Evolutionary conservation across 805 yeast species (phyloP).

Genomic region (Hanseniaspora occidentalis): DNA sequence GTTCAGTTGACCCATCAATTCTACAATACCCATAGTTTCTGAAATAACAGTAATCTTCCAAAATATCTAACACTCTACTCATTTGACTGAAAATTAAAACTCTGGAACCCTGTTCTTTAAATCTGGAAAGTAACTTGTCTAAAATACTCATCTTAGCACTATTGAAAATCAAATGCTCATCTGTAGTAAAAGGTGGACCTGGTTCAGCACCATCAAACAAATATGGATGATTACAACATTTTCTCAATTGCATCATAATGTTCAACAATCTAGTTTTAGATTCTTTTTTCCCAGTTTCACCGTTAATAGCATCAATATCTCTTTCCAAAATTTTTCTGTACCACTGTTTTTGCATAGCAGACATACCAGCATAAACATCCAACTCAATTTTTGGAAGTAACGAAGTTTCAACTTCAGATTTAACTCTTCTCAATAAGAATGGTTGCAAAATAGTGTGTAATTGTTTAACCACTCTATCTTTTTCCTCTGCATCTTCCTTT

Average conservation of each 20-base stretch:
- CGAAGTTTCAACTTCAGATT: conserved; percentile 71
- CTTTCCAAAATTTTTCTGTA: conserved; percentile 65
- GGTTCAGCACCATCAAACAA: conserved; percentile 82
- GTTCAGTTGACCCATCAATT: conserved; percentile 77
- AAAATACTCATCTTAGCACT: conserved; percentile 60
- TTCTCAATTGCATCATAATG: conserved; percentile 75
- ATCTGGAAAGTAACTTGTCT: conserved; percentile 51
- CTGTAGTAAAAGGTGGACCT: conserved; percentile 80
- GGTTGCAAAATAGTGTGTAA: conserved; percentile 68
- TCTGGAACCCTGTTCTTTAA: conserved; percentile 58
- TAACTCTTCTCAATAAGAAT: conserved; percentile 62
- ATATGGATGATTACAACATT: conserved; percentile 80
- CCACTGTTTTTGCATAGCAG: conserved; percentile 71
- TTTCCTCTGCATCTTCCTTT: conserved; percentile 28
- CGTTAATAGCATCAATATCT: conserved; percentile 76
- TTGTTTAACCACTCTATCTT: conserved; percentile 49
- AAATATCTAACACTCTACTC: conserved; percentile 69
- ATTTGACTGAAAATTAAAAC: conserved; percentile 73
- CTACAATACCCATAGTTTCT: conserved; percentile 62
- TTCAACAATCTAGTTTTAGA: conserved; percentile 64
- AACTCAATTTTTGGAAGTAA: conserved; percentile 63
- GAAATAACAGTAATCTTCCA: conserved; percentile 68
- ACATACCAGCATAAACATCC: conserved; percentile 62
- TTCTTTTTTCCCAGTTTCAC: conserved; percentile 64
- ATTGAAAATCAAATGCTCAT: conserved; percentile 67